A percentile compares a stretch with the other conserved stretches of the same genome.
phyloP scores from a whole-genome alignment of 108 stramenopile genomes.

The Pseudonitzschia pungens region DNA sequence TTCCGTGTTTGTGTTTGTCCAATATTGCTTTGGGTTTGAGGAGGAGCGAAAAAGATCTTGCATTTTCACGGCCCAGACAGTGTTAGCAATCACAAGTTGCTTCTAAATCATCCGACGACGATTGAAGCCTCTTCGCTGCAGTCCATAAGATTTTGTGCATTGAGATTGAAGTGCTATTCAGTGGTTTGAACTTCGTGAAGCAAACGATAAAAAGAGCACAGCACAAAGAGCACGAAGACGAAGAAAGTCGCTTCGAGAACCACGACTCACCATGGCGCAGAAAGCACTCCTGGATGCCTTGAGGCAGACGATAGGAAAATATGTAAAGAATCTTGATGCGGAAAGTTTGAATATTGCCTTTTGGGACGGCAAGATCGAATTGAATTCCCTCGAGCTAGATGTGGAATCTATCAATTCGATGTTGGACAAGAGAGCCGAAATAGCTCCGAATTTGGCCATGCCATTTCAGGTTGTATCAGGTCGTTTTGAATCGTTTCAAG shows the following conservation, averaged over 20 bases:
- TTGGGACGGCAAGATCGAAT: constrained; percentile 89
- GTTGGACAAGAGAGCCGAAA: constrained; percentile 57
- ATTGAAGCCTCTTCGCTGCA: too few relatives aligned
- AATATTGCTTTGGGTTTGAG: too few relatives aligned
- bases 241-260: not conserved
- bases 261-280: constrained; percentile 67
- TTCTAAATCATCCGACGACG: too few relatives aligned
- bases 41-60: too few relatives aligned
- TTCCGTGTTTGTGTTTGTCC: too few relatives aligned
- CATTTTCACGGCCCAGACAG: too few relatives aligned
- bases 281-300: constrained; percentile 81
- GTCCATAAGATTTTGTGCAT: too few relatives aligned
- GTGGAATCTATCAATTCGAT: constrained; percentile 78
- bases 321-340: constrained; percentile 82
- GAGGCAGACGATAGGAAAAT: constrained; percentile 84
- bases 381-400: constrained; percentile 77
- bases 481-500: constrained; percentile 58
- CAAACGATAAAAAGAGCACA: not conserved
- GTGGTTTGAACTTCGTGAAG: too few relatives aligned
- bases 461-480: constrained; percentile 71
- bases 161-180: too few relatives aligned
- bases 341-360: constrained; percentile 81
- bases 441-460: constrained; percentile 70
- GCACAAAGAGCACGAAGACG: too few relatives aligned
- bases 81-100: too few relatives aligned